Conservation (phyloP, 192 early-diverging fungal genomes). For the Thamnidium elegans region DNA sequence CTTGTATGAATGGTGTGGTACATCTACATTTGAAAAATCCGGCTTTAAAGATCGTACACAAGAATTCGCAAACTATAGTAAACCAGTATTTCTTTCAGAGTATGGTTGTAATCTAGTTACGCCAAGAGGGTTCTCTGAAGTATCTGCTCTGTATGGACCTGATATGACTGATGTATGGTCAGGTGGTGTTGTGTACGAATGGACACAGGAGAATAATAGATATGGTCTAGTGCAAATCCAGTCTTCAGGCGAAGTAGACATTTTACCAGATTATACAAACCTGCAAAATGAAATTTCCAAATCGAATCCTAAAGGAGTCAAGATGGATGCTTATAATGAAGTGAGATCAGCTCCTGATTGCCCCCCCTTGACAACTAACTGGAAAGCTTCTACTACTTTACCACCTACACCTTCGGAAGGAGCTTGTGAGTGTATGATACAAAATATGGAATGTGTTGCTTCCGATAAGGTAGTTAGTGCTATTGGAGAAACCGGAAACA, state of each 20-base stretch:
- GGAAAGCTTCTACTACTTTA: conserved; percentile 54
- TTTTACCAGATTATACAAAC: conserved; percentile 59
- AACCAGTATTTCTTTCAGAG: conserved; percentile 72
- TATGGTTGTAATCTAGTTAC: conserved; percentile 72
- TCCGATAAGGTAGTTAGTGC: conserved; percentile 32
- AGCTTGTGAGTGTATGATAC: conserved; percentile 65
- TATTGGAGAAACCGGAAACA: conserved; percentile 20
- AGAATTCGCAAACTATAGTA: conserved; percentile 56
- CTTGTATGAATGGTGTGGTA: conserved; percentile 79
- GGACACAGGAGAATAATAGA: conserved; percentile 69
- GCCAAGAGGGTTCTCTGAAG: conserved; percentile 68
- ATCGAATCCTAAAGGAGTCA: conserved; percentile 54
- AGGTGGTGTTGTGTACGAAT: conserved; percentile 75
- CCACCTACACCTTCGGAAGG: conserved; percentile 62
- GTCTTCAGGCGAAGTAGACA: conserved; percentile 36
- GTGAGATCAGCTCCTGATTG: conserved; percentile 41
- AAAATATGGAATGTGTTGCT: conserved; percentile 50
- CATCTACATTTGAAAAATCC: conserved; percentile 56
- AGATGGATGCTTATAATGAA: conserved; percentile 52
- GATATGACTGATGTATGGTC: conserved; percentile 67
- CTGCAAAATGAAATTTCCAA: conserved; percentile 53
- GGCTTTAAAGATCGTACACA: conserved; percentile 64
- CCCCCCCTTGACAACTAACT: conserved; percentile 43
- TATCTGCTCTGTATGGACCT: conserved; percentile 62
- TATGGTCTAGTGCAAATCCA: conserved; percentile 69